A percentile compares a stretch with the other conserved stretches of the same genome.
These are phyloP conservation scores for Pythium pectinolyticum DNA, from an alignment of 352 stramenopile species.

Conservation along the genomic window DNA sequence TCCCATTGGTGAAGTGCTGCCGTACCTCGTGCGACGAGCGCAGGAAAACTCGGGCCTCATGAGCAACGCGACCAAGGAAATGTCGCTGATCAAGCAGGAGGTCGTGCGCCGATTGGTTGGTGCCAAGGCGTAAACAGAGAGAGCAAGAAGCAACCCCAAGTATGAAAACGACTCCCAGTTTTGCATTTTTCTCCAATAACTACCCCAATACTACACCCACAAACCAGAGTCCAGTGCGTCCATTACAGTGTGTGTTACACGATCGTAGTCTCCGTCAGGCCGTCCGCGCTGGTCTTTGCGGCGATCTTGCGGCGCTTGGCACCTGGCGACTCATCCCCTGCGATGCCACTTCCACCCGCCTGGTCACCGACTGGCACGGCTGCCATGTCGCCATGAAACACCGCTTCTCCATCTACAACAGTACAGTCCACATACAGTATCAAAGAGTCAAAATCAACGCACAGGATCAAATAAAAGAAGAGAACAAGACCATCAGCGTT, in stretches of 20 bases:
- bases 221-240: neutral
- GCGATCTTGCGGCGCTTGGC: constrained; percentile 24
- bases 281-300: constrained; percentile 8
- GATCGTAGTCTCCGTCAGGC: constrained; percentile 11
- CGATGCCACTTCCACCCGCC: neutral
- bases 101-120: constrained; percentile 52
- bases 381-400: constrained; percentile 20
- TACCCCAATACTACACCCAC: too few species aligned
- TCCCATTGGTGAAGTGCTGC: constrained; percentile 94
- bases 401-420: constrained; percentile 23
- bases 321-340: constrained; percentile 14
- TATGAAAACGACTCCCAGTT: constrained; percentile 13
- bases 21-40: constrained; percentile 96
- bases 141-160: neutral
- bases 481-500: neutral
- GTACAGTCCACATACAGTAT: too few species aligned
- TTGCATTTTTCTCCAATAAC: too few species aligned
- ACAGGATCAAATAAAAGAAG: neutral
- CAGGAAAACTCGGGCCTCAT: constrained; percentile 96
- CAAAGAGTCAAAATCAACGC: too few species aligned
- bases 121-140: constrained; percentile 13
- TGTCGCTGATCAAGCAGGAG: constrained; percentile 66
- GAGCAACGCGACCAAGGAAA: constrained; percentile 77
- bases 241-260: constrained; percentile 5
- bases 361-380: constrained; percentile 8